These are phyloP conservation scores for Primulina huaijiensis DNA, from an alignment of 257 asterid genomes.

Conservation along the genomic window DNA sequence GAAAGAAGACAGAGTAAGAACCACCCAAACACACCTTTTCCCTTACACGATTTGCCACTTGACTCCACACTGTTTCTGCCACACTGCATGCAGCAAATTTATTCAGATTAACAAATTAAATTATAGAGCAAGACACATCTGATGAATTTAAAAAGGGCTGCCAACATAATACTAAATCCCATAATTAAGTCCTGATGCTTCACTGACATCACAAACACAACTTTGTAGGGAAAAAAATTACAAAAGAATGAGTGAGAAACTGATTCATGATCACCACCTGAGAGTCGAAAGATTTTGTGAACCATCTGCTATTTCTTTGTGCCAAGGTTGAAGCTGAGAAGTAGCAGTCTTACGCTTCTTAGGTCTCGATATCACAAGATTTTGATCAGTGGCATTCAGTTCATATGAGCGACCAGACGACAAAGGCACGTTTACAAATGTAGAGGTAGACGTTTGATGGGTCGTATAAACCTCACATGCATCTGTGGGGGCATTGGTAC, in stretches of 20 bases:
- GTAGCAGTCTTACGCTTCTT: conserved; percentile 58
- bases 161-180: background rate
- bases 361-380: conserved; percentile 35
- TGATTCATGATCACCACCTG: conserved; percentile 42
- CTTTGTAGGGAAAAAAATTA: background rate
- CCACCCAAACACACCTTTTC: conserved; percentile 57
- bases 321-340: conserved; percentile 54
- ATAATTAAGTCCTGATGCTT: conserved; percentile 9
- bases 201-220: conserved; percentile 1
- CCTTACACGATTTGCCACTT: conserved; percentile 46
- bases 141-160: background rate
- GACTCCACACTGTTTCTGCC: conserved; percentile 69
- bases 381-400: conserved; percentile 32
- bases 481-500: conserved; percentile 34
- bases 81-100: conserved; percentile 45
- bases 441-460: conserved; percentile 34
- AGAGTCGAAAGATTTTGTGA: conserved; percentile 33
- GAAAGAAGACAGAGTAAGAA: conserved; percentile 21
- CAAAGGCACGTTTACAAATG: conserved; percentile 29
- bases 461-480: conserved; percentile 31
- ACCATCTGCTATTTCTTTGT: conserved; percentile 52
- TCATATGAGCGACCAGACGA: conserved; percentile 35
- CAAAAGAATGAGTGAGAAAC: background rate
- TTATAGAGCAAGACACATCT: conserved; percentile 2
- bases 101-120: conserved; percentile 25